Conservation (phyloP, 352 stramenopile species). For the Pythium myriotylum region DNA sequence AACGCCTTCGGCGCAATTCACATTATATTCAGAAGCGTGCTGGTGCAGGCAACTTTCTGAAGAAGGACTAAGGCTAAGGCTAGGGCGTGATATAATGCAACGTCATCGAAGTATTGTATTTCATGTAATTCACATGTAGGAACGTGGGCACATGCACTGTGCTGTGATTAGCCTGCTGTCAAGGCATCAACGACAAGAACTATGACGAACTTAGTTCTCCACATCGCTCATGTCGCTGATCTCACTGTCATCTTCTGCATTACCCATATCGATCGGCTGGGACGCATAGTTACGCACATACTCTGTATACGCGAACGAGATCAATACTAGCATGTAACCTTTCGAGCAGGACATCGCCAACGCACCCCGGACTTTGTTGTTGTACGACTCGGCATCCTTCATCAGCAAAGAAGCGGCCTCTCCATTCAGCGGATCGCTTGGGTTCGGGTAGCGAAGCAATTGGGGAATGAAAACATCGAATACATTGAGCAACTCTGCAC, state of each 20-base stretch:
- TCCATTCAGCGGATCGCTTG: constrained; percentile 90
- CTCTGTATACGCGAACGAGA: constrained; percentile 37
- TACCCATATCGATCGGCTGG: constrained; percentile 73
- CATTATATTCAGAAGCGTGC: constrained; percentile 87
- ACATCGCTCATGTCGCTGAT: constrained; percentile 88
- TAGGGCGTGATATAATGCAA: no score
- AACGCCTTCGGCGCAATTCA: constrained; percentile 75
- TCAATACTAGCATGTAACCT: no score
- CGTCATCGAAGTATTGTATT: not conserved
- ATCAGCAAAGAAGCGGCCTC: constrained; percentile 89
- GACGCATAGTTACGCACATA: constrained; percentile 82
- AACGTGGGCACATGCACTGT: not conserved
- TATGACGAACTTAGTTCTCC: constrained; percentile 22
- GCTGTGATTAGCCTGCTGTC: no score
- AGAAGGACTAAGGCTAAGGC: constrained; percentile 51
- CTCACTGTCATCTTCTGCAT: constrained; percentile 75
- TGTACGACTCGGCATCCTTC: constrained; percentile 88
- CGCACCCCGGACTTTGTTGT: constrained; percentile 86
- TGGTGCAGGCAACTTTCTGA: constrained; percentile 80
- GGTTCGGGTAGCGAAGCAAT: constrained; percentile 92
- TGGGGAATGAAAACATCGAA: constrained; percentile 95
- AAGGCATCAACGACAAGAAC: no score
- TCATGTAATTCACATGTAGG: not conserved
- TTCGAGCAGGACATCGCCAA: no score
- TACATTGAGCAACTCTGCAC: constrained; percentile 90